A percentile compares a stretch with the other conserved stretches of the same genome.
These are phyloP conservation scores for Thalassiosira hispida DNA, from an alignment of 352 stramenopile species.

Conservation along the genomic window DNA sequence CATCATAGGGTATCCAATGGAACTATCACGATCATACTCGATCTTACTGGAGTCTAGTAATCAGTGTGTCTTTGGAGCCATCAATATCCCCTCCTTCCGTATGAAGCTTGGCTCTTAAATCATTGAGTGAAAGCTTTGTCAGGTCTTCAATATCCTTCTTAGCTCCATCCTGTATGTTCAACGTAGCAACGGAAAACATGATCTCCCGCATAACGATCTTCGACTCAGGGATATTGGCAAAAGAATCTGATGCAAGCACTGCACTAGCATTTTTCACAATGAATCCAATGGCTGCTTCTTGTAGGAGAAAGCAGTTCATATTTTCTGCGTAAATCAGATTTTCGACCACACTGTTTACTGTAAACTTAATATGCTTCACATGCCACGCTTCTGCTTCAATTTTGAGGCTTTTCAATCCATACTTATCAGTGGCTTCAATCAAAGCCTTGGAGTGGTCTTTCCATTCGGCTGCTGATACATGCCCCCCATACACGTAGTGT, in stretches of 20 bases:
- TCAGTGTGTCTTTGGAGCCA: no score
- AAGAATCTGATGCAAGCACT: conserved; percentile 1
- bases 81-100: not conserved
- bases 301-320: conserved; percentile 30
- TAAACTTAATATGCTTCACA: conserved; percentile 20
- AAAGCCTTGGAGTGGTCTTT: conserved; percentile 25
- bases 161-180: not conserved
- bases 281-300: conserved; percentile 29
- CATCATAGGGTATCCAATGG: no score
- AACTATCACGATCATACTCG: no score
- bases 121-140: conserved; percentile 4
- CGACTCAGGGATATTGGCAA: not conserved
- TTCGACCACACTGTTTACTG: conserved; percentile 23
- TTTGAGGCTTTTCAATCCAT: conserved; percentile 25
- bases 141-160: not conserved
- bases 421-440: conserved; percentile 35
- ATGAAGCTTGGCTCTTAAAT: conserved; percentile 8
- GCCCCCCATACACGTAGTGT: conserved; percentile 33
- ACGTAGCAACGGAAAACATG: not conserved
- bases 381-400: conserved; percentile 29
- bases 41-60: no score
- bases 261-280: conserved; percentile 22
- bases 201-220: conserved; percentile 7
- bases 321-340: conserved; percentile 24
- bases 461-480: conserved; percentile 4